Conservation (phyloP, 1,284 basidiomycete species). For the Tylopilus sp. region DNA sequence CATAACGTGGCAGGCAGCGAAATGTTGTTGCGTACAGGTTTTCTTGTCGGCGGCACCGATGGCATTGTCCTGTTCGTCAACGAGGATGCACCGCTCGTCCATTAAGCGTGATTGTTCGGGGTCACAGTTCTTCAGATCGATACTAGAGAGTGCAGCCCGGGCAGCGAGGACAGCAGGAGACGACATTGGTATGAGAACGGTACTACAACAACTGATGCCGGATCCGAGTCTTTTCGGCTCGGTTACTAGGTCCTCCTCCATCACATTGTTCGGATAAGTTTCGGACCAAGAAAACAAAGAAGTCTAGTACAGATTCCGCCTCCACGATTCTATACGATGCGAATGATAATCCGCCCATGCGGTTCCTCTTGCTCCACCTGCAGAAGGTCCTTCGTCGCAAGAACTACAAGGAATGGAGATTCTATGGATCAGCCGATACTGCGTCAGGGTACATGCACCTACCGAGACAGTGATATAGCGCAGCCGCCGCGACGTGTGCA, state of each 20-base stretch:
- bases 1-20: background rate
- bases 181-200: conserved; percentile 39
- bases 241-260: too few species aligned
- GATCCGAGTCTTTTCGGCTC: background rate
- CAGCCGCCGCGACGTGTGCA: conserved; percentile 71
- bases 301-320: background rate
- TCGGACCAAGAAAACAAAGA: conserved; percentile 6
- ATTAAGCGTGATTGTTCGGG: conserved; percentile 85
- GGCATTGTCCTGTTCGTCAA: conserved; percentile 85
- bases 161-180: conserved; percentile 62
- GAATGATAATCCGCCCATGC: conserved; percentile 43
- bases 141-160: conserved; percentile 59
- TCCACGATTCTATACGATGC: conserved; percentile 43
- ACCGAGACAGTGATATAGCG: conserved; percentile 81
- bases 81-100: conserved; percentile 97
- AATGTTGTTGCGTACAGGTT: conserved; percentile 66
- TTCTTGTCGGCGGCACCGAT: conserved; percentile 97
- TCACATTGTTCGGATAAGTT: conserved; percentile 3
- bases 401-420: conserved; percentile 42
- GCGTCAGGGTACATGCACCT: conserved; percentile 23
- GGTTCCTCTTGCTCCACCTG: conserved; percentile 52
- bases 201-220: too few species aligned
- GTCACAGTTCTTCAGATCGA: conserved; percentile 78
- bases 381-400: conserved; percentile 64
- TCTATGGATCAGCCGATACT: background rate